Evolutionary conservation across 495 filamentous ascomycete species (phyloP), one percentile per base, ranked within the genome.

Genomic region (Chaetomium fimeti): DNA sequence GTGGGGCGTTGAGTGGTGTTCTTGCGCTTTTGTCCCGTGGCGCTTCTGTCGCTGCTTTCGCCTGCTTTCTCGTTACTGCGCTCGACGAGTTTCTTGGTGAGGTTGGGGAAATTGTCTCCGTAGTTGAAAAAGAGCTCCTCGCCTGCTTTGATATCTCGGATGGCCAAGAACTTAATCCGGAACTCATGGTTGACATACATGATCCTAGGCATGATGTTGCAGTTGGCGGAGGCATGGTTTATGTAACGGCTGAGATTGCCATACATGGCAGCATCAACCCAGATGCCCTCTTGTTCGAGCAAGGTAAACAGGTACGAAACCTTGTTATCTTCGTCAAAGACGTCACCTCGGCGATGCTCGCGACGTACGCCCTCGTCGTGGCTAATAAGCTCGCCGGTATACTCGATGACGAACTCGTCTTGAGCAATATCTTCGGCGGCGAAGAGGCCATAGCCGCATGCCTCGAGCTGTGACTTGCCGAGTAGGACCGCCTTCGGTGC

Each of bases 41-140:
- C 32, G 13, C 18, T 36, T 4, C 9, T 42, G 22, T 20, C 27
- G 29, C 40, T 61, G 18, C 45, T 38, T 7, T 65, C 61, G 16
- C 29, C 72, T 56, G 60, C 52, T 38, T 76, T 74, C 49, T 76
- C 77, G 22, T 74, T 77, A 48, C 80, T 77, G 32, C 73, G 74
- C 63, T 81, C 81, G 27, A 81, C 72, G 0, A 82, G 71, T 57
- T 81, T 80, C 67, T 82, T 79, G 29, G 78, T 80, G 53, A 82
- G 64, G 64, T 82, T 82, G 29, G 78, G 80, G 67, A 80, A 79
- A 28, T 78, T 79, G 66, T 82, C 84, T 47, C 81, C 82, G 68
- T 90, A 90, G 73, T 89, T 81, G 69, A 91, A 91, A 67, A 89
- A 88, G 6, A 92, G 72, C 69, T 92, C 89, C 42, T 88, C 83